Evolutionary conservation across 345 rosid genomes (phyloP).

Genomic region (Luvunga scandens): DNA sequence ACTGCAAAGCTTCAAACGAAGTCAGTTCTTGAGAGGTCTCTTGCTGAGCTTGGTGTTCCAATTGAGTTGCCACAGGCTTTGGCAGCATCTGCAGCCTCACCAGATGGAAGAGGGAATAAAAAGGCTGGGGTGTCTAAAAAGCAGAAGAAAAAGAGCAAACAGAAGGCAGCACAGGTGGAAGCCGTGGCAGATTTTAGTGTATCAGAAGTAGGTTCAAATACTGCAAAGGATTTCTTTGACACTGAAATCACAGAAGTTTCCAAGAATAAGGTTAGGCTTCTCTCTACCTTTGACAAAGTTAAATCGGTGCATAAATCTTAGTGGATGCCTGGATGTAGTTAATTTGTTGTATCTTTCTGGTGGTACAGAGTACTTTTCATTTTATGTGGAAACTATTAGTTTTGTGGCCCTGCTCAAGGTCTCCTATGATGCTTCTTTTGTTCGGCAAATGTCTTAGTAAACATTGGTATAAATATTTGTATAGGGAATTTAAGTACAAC

Average conservation of each 20-base stretch:
- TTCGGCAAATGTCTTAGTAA: background rate
- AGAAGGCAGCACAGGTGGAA: constrained; percentile 44
- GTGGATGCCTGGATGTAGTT: background rate
- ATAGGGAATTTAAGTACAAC: too few relatives aligned
- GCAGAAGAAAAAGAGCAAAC: constrained; percentile 67
- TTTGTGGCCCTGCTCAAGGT: background rate
- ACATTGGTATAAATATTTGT: background rate
- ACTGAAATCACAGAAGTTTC: constrained; percentile 35
- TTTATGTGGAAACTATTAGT: background rate
- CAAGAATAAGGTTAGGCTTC: constrained; percentile 48
- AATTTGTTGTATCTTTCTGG: background rate
- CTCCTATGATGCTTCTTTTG: background rate
- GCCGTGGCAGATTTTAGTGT: constrained; percentile 33
- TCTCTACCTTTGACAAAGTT: background rate
- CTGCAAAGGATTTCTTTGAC: constrained; percentile 28
- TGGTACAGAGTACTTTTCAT: background rate
- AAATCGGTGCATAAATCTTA: background rate
- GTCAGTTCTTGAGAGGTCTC: constrained; percentile 58
- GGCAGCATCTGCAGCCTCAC: constrained; percentile 30
- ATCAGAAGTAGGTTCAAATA: constrained; percentile 30
- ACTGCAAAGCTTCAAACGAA: constrained; percentile 79
- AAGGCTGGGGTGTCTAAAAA: constrained; percentile 51
- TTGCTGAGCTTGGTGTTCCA: constrained; percentile 69
- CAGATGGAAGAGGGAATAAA: constrained; percentile 56
- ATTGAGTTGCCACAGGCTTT: constrained; percentile 37